phyloP scores from a whole-genome alignment of 441 rosid genomes.

The Lepidium campestre region DNA sequence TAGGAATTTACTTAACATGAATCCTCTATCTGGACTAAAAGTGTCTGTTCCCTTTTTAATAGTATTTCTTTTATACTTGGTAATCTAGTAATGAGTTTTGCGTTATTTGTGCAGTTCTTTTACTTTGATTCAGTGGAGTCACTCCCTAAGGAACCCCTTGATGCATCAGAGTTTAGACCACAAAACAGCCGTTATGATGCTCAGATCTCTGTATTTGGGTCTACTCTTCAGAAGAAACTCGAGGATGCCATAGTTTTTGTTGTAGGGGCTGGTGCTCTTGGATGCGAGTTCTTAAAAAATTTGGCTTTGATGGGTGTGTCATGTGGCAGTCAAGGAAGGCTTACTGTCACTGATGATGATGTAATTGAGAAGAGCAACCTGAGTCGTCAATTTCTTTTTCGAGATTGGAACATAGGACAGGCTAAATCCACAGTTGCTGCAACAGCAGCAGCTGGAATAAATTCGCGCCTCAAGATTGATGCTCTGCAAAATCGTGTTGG shows the following conservation, averaged over 20 bases:
- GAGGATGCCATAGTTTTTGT: conserved; percentile 73
- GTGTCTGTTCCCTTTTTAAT: background rate
- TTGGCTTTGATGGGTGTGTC: conserved; percentile 93
- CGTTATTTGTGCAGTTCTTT: conserved; percentile 59
- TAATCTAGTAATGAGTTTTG: conserved; percentile 4
- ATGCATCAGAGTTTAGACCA: conserved; percentile 66
- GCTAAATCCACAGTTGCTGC: conserved; percentile 98
- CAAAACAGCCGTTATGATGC: conserved; percentile 83
- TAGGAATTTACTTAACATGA: background rate
- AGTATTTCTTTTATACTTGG: background rate
- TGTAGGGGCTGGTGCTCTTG: conserved; percentile 92
- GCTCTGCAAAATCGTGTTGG: conserved; percentile 87
- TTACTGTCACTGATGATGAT: conserved; percentile 92
- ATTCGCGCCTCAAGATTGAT: conserved; percentile 58
- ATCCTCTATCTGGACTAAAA: background rate
- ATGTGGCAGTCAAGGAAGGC: conserved; percentile 74
- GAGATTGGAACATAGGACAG: conserved; percentile 98
- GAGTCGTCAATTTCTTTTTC: conserved; percentile 91
- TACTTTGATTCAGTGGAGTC: conserved; percentile 91
- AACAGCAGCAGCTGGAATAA: conserved; percentile 72
- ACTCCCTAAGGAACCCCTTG: conserved; percentile 66
- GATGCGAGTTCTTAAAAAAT: conserved; percentile 92
- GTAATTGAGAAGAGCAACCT: conserved; percentile 98
- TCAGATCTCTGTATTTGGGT: conserved; percentile 91
- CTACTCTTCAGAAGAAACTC: conserved; percentile 78